Evolutionary conservation across 345 rosid genomes (phyloP).

Genomic region (Hibiscus tridactylites): DNA sequence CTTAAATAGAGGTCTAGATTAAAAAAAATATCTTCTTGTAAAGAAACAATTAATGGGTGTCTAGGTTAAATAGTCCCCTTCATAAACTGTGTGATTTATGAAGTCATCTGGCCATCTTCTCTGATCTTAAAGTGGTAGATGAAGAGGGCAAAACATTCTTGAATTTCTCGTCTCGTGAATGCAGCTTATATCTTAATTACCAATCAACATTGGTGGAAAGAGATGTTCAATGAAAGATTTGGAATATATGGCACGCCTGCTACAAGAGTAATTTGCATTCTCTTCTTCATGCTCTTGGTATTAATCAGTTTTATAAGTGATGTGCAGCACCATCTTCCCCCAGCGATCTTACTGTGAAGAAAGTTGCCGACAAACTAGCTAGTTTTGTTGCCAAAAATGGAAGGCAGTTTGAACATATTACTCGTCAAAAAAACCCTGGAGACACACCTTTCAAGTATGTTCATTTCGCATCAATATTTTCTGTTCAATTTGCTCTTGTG

Average conservation of each 20-base stretch:
- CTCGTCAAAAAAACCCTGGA: constrained; percentile 97
- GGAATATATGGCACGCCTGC: constrained; percentile 89
- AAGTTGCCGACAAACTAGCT: constrained; percentile 93
- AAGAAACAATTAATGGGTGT: not conserved
- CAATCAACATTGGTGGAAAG: constrained; percentile 90
- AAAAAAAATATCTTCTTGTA: not conserved
- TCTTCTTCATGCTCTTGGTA: constrained; percentile 96
- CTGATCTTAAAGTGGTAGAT: constrained; percentile 32
- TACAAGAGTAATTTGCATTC: constrained; percentile 96
- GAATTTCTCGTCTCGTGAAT: constrained; percentile 83
- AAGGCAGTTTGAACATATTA: constrained; percentile 80
- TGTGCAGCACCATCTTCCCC: constrained; percentile 96
- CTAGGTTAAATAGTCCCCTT: constrained; percentile 7
- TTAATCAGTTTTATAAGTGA: constrained; percentile 99
- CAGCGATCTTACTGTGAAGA: constrained; percentile 90
- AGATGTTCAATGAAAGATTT: constrained; percentile 87
- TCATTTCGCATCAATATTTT: not conserved
- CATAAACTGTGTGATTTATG: constrained; percentile 12
- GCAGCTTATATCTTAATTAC: constrained; percentile 90
- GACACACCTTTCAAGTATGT: constrained; percentile 91
- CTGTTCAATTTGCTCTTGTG: not conserved
- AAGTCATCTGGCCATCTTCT: constrained; percentile 21
- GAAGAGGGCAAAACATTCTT: constrained; percentile 54
- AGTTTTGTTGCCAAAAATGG: constrained; percentile 98
- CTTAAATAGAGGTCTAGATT: not conserved